phyloP scores from a whole-genome alignment of 306 rosid genomes.

The Prunus davidiana region DNA sequence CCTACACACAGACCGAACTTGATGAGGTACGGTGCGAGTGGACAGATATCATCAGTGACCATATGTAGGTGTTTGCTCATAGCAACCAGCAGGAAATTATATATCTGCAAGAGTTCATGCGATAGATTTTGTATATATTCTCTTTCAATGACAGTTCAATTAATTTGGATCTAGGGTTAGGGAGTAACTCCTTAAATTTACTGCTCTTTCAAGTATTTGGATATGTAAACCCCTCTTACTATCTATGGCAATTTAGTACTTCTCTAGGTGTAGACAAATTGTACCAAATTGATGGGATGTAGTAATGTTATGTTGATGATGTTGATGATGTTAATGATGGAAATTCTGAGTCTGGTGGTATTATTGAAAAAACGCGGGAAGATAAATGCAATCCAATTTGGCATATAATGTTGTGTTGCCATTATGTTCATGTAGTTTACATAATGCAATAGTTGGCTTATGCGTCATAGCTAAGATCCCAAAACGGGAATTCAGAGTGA shows the following conservation, averaged over 20 bases:
- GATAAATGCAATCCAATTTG: too few species aligned
- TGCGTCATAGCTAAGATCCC: too few species aligned
- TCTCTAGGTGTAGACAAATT: neutral
- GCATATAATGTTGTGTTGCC: too few species aligned
- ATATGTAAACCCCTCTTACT: neutral
- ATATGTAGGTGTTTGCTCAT: neutral
- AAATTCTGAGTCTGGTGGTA: too few species aligned
- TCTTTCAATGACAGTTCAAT: neutral
- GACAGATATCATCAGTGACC: neutral
- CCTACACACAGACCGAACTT: slow-evolving; percentile 5
- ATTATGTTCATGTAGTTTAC: too few species aligned
- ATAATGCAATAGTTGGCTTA: too few species aligned
- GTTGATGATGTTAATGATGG: too few species aligned
- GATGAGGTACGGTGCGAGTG: slow-evolving; percentile 17
- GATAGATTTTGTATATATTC: neutral
- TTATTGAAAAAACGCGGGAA: too few species aligned
- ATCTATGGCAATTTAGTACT: neutral
- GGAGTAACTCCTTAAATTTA: neutral
- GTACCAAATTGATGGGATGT: neutral
- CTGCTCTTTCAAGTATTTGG: neutral
- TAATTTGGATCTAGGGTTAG: neutral
- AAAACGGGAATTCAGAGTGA: too few species aligned
- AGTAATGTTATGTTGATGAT: too few species aligned
- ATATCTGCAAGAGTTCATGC: neutral
- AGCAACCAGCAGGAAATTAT: neutral